Conservation (phyloP, 257 asterid genomes). For the Solanum gandarillasii region DNA sequence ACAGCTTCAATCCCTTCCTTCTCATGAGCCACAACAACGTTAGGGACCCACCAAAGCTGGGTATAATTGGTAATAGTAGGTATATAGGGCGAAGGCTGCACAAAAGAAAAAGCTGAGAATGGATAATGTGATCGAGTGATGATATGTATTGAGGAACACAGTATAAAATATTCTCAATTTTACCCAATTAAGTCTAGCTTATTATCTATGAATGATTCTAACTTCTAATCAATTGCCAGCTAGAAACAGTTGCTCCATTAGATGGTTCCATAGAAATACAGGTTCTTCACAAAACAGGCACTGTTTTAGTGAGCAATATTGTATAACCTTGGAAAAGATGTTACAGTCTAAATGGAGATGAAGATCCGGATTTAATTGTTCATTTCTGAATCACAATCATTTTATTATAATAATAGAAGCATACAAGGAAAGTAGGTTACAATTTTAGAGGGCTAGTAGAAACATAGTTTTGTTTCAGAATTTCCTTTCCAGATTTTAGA, state of each 20-base stretch:
- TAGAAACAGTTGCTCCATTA: background rate
- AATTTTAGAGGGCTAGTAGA: background rate
- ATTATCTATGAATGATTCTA: background rate
- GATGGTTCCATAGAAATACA: background rate
- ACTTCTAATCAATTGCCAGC: background rate
- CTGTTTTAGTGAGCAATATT: background rate
- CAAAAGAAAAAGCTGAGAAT: background rate
- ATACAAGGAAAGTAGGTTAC: background rate
- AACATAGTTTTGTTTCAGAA: background rate
- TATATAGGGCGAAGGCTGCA: constrained; percentile 67
- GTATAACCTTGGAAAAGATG: background rate
- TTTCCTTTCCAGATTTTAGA: background rate
- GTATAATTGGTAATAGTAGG: constrained; percentile 97
- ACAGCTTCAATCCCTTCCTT: constrained; percentile 96
- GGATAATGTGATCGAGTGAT: background rate
- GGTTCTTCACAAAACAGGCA: background rate
- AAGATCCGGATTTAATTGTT: background rate
- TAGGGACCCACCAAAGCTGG: constrained; percentile 98
- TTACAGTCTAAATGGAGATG: background rate
- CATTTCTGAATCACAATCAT: background rate
- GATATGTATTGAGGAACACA: background rate
- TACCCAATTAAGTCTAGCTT: background rate
- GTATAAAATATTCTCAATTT: background rate
- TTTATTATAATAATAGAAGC: background rate
- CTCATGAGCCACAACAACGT: constrained; percentile 89